Evolutionary conservation across 2,329 filamentous ascomycete genomes (phyloP).

Genomic region (Periconia sp.): DNA sequence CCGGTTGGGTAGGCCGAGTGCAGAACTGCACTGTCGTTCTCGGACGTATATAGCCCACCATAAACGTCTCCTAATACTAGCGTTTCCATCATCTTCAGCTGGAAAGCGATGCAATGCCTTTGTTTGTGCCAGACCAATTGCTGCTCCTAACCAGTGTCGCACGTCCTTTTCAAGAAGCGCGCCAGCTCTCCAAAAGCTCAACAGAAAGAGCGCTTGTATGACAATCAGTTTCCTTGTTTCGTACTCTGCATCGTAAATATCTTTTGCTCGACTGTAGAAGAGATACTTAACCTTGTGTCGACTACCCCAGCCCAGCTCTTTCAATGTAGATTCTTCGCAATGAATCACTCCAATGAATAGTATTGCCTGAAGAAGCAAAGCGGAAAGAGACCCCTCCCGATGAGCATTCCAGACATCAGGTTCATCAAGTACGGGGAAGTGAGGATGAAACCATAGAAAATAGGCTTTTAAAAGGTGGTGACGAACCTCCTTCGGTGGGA

Average conservation of each 20-base stretch:
- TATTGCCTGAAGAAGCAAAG: slow-evolving; percentile 59
- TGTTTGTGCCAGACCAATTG: slow-evolving; percentile 60
- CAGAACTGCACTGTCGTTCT: slow-evolving; percentile 56
- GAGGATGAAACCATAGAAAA: slow-evolving; percentile 64
- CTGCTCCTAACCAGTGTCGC: slow-evolving; percentile 50
- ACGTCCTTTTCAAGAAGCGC: slow-evolving; percentile 47
- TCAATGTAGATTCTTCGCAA: slow-evolving; percentile 55
- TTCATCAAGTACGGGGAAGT: slow-evolving; percentile 61
- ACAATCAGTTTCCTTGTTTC: slow-evolving; percentile 59
- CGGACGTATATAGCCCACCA: slow-evolving; percentile 63
- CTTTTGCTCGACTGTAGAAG: slow-evolving; percentile 58
- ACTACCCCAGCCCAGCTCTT: slow-evolving; percentile 54
- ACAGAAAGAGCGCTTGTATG: slow-evolving; percentile 59
- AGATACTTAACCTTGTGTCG: slow-evolving; percentile 58
- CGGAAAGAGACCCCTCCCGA: slow-evolving; percentile 52
- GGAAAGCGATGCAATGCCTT: slow-evolving; percentile 51
- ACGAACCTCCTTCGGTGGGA: slow-evolving; percentile 53
- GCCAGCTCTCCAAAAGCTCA: slow-evolving; percentile 63
- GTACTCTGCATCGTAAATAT: slow-evolving; percentile 61
- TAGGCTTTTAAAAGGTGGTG: slow-evolving; percentile 57
- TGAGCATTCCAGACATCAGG: slow-evolving; percentile 50
- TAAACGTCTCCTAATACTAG: slow-evolving; percentile 54
- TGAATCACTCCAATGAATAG: slow-evolving; percentile 62
- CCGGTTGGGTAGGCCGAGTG: slow-evolving; percentile 54
- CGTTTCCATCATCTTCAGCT: slow-evolving; percentile 26